These are phyloP conservation scores for Phytophthora lateralis DNA, from an alignment of 352 stramenopile species.

Conservation along the genomic window DNA sequence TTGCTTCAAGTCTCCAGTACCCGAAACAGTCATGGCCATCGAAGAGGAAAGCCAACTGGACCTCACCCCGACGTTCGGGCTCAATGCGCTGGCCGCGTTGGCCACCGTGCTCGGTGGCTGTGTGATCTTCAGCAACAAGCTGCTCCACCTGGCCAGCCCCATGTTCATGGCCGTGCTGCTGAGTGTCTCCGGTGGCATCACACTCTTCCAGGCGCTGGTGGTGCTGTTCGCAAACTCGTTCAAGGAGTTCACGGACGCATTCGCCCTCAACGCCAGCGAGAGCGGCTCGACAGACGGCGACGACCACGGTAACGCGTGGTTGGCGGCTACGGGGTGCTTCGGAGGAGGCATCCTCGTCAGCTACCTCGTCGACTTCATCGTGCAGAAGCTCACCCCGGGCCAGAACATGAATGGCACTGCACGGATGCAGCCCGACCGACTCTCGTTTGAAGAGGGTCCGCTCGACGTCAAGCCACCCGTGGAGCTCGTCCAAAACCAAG, in stretches of 20 bases:
- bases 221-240: slow-evolving; percentile 65
- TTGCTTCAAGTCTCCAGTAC: slow-evolving; percentile 17
- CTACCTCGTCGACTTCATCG: slow-evolving; percentile 56
- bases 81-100: slow-evolving; percentile 63
- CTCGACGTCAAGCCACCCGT: slow-evolving; percentile 55
- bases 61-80: slow-evolving; percentile 47
- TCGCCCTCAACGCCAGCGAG: slow-evolving; percentile 29
- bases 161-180: slow-evolving; percentile 64
- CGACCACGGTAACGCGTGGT: slow-evolving; percentile 55
- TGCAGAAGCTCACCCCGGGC: slow-evolving; percentile 45
- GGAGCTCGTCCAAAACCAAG: slow-evolving; percentile 48
- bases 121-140: slow-evolving; percentile 74
- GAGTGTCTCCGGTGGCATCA: slow-evolving; percentile 74
- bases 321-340: slow-evolving; percentile 86
- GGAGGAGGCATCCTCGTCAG: slow-evolving; percentile 79
- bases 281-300: slow-evolving; percentile 14
- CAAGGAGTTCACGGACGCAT: slow-evolving; percentile 45
- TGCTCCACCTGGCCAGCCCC: slow-evolving; percentile 66
- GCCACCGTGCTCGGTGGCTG: slow-evolving; percentile 63
- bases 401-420: slow-evolving; percentile 45
- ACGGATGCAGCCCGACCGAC: slow-evolving; percentile 37
- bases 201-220: slow-evolving; percentile 78
- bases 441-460: slow-evolving; percentile 40
- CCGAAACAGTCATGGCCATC: slow-evolving; percentile 28
- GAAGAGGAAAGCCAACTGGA: slow-evolving; percentile 37